These are phyloP conservation scores for Suillus paluster DNA, from an alignment of 768 basidiomycete genomes.

Conservation along the genomic window DNA sequence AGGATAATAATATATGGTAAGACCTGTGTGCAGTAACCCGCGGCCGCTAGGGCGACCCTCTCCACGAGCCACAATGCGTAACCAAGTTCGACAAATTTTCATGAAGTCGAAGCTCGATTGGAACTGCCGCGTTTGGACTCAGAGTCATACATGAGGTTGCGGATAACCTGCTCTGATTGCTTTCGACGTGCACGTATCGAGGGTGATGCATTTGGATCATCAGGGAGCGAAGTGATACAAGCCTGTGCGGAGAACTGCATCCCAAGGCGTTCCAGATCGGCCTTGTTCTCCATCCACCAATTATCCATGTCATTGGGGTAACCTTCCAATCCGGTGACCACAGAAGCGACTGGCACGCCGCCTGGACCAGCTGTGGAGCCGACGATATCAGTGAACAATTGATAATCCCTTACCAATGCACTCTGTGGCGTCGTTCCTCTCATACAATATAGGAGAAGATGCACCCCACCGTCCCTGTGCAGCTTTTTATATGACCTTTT, in stretches of 20 bases:
- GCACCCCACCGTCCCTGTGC: slow-evolving; percentile 34
- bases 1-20: too few relatives aligned
- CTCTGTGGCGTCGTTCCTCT: slow-evolving; percentile 31
- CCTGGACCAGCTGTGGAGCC: not conserved
- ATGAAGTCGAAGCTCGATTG: too few relatives aligned
- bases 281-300: slow-evolving; percentile 38
- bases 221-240: slow-evolving; percentile 36
- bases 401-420: slow-evolving; percentile 24
- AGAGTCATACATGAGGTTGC: not conserved
- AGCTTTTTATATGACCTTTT: slow-evolving; percentile 16
- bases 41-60: too few relatives aligned
- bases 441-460: slow-evolving; percentile 37
- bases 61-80: too few relatives aligned
- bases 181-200: not conserved
- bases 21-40: too few relatives aligned
- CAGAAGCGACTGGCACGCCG: slow-evolving; percentile 40
- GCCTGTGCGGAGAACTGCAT: slow-evolving; percentile 37
- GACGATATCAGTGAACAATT: slow-evolving; percentile 27
- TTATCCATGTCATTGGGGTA: slow-evolving; percentile 35
- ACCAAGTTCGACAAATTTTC: too few relatives aligned
- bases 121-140: too few relatives aligned
- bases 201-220: slow-evolving; percentile 14
- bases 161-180: not conserved
- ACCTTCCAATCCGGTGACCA: slow-evolving; percentile 46
- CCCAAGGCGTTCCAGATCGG: slow-evolving; percentile 19